Base-by-base conservation (phyloP, 2,329 filamentous ascomycete genomes). In the Shiraia bambusicola region DNA sequence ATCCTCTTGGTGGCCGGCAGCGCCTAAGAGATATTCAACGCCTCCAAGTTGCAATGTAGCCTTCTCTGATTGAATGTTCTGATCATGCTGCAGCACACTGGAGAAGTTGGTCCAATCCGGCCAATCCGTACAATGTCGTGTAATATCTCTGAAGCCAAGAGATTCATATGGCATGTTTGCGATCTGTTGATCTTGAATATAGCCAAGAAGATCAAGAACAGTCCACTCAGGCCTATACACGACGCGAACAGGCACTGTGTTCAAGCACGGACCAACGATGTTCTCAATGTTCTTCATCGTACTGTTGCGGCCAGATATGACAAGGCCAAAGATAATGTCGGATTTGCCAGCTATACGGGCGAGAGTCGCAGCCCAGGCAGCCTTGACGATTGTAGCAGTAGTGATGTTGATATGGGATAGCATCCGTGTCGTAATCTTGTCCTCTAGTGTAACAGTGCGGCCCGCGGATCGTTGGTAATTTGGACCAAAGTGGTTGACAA, bases 41-140 rank as follows among this genome's bases (percentile, higher is more conserved):
- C 51, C 53, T 9, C 58, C 63, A 1, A 81, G 75, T 49, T 75
- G 73, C 55, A 80, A 74, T 43, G 72, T 76, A 4, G 73, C 73
- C 6, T 69, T 73, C 6, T 58, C 57, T 7, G 43, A 40, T 8
- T 58, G 56, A 8, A 66, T 56, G 41, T 59, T 61, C 26, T 65
- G 59, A 27, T 65, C 63, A 35, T 67, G 63, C 40, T 65, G 63
- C 0, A 67, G 44, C 2, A 66, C 59, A 37, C 57, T 62, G 13
- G 57, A 63, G 46, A 67, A 66, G 36, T 61, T 64, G 13, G 63
- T 65, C 62, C 63, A 66, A 36, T 64, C 61, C 4, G 64, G 64
- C 64, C 64, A 67, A 24, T 66, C 58, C 0, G 64, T 67, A 44
- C 64, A 66, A 41, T 65, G 57, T 11, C 61, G 53, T 13, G 57